Evolutionary conservation across 768 basidiomycete species (phyloP).

Genomic region (Pulveroboletus sp.): DNA sequence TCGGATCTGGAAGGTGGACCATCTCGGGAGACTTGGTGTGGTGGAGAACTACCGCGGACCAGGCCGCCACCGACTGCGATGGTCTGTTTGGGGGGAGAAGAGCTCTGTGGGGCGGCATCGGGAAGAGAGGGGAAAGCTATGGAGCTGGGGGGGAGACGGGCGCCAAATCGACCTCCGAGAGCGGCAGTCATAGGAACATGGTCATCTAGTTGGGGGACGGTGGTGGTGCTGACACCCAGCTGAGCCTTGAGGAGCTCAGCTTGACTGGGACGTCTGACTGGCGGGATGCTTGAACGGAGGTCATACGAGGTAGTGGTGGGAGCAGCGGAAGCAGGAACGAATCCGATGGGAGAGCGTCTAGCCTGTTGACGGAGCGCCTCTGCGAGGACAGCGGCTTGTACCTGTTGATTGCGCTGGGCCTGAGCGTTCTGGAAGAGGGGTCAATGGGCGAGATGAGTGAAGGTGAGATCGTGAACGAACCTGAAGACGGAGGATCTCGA

Average conservation of each 20-base stretch:
- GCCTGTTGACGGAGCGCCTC: constrained; percentile 50
- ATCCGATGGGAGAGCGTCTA: constrained; percentile 27
- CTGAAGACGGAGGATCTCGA: constrained; percentile 80
- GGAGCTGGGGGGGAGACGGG: constrained; percentile 45
- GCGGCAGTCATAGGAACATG: constrained; percentile 78
- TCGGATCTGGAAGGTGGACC: constrained; percentile 73
- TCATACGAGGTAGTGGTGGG: constrained; percentile 63
- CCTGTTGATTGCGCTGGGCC: constrained; percentile 55
- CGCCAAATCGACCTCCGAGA: constrained; percentile 71
- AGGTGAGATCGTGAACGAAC: constrained; percentile 34
- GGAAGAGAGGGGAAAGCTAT: constrained; percentile 37
- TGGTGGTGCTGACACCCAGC: constrained; percentile 37
- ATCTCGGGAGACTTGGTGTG: constrained; percentile 33
- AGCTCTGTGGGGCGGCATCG: constrained; percentile 37
- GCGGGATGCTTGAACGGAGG: constrained; percentile 50
- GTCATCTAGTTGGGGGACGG: constrained; percentile 40
- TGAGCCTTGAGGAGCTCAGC: constrained; percentile 62
- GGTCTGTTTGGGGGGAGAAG: constrained; percentile 49
- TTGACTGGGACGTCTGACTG: constrained; percentile 65
- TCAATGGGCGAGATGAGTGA: constrained; percentile 7
- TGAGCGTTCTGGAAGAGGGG: constrained; percentile 48
- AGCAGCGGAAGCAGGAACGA: constrained; percentile 68
- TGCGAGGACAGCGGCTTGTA: constrained; percentile 67
- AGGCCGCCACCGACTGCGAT: constrained; percentile 71
- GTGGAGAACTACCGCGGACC: constrained; percentile 52